Percentiles rank a stretch among this genome's conserved stretches.
phyloP scores from a whole-genome alignment of 1,284 basidiomycete species.

The Melampsora americana region DNA sequence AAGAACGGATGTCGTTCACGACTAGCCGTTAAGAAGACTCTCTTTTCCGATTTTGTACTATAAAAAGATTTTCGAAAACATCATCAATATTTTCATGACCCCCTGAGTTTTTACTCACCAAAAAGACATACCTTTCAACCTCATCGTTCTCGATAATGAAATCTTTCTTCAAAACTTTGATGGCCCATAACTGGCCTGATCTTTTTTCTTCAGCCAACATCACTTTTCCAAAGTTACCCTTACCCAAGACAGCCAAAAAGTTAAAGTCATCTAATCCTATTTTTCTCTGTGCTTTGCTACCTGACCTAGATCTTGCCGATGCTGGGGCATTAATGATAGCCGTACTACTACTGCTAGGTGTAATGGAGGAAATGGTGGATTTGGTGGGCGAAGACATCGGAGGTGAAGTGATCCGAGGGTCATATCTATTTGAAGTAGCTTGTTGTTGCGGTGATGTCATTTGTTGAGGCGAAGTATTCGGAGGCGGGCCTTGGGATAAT shows the following conservation, averaged over 20 bases:
- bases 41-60: constrained; percentile 97
- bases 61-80: neutral
- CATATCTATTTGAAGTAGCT: neutral
- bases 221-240: constrained; percentile 99
- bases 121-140: constrained; percentile 76
- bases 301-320: constrained; percentile 36
- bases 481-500: constrained; percentile 7
- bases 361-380: constrained; percentile 29
- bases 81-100: neutral
- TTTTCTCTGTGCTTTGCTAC: constrained; percentile 65
- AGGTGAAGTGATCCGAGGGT: constrained; percentile 15
- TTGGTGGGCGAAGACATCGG: constrained; percentile 8
- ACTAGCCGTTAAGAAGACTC: constrained; percentile 93
- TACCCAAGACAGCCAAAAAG: constrained; percentile 95
- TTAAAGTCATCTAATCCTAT: constrained; percentile 98
- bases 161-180: constrained; percentile 99
- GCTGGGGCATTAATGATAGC: neutral
- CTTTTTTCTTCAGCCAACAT: constrained; percentile 99
- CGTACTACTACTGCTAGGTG: constrained; percentile 44
- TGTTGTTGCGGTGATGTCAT: constrained; percentile 4
- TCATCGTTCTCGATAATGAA: constrained; percentile 99
- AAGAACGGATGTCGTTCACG: constrained; percentile 96
- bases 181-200: constrained; percentile 84
- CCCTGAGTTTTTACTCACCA: constrained; percentile 8
- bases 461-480: constrained; percentile 15